Evolutionary conservation across 148 eudicot genomes (phyloP).

Genomic region (Pouteria glomerata): DNA sequence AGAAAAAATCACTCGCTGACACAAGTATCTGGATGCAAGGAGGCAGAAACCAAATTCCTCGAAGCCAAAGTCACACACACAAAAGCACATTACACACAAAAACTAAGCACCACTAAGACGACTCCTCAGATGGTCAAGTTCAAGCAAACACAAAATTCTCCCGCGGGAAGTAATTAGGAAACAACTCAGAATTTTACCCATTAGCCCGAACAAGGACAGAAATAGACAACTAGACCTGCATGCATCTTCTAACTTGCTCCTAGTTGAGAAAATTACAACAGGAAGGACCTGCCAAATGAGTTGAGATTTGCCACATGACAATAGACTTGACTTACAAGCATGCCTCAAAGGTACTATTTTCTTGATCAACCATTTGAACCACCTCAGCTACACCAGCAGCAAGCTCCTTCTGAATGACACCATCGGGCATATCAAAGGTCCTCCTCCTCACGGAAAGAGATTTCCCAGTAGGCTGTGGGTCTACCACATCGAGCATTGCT

Average conservation of each 20-base stretch:
- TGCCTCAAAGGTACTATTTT: constrained; percentile 27
- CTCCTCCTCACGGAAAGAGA: constrained; percentile 59
- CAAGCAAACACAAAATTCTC: not conserved
- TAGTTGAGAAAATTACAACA: constrained; percentile 13
- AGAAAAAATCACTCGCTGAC: too few relatives aligned
- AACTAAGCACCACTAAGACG: not conserved
- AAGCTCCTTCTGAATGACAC: constrained; percentile 62
- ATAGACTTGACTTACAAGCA: constrained; percentile 19
- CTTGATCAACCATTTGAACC: constrained; percentile 69
- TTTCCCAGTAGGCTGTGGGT: constrained; percentile 70
- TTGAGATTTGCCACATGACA: not conserved
- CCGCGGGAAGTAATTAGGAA: not conserved
- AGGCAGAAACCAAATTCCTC: too few relatives aligned
- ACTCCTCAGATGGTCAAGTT: not conserved
- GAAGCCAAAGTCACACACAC: too few relatives aligned
- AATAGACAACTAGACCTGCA: not conserved
- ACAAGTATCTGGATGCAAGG: too few relatives aligned
- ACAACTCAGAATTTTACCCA: not conserved
- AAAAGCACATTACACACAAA: constrained; percentile 4
- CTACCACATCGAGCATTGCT: constrained; percentile 97
- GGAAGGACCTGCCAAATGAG: not conserved
- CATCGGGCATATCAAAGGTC: constrained; percentile 95
- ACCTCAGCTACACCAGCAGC: constrained; percentile 92
- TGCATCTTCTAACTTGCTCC: constrained; percentile 1
- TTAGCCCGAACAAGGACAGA: not conserved